These are phyloP conservation scores for Colletotrichum incanum DNA, from an alignment of 2,329 filamentous ascomycete species.

Conservation along the genomic window DNA sequence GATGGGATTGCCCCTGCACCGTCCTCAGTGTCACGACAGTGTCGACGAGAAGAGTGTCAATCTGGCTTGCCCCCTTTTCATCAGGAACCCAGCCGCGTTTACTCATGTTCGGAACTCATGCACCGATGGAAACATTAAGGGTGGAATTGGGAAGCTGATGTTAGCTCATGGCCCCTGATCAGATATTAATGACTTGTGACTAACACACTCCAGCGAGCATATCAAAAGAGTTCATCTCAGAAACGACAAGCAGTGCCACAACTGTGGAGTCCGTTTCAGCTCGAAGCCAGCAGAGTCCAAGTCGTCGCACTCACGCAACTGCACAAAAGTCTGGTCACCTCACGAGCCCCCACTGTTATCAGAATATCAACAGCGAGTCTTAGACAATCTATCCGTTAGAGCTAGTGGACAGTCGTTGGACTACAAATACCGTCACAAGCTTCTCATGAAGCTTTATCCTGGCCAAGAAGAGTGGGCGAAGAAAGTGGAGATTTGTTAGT, in stretches of 20 bases:
- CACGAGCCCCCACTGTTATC: slow-evolving; percentile 35
- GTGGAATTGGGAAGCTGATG: slow-evolving; percentile 41
- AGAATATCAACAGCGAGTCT: slow-evolving; percentile 33
- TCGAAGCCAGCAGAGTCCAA: slow-evolving; percentile 40
- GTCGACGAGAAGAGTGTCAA: slow-evolving; percentile 42
- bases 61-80: slow-evolving; percentile 39
- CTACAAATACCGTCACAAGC: slow-evolving; percentile 40
- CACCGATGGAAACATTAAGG: slow-evolving; percentile 41
- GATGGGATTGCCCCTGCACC: slow-evolving; percentile 33
- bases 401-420: slow-evolving; percentile 37
- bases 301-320: slow-evolving; percentile 36
- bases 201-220: slow-evolving; percentile 28
- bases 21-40: slow-evolving; percentile 22
- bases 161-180: slow-evolving; percentile 9
- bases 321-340: slow-evolving; percentile 33
- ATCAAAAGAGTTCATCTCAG: slow-evolving; percentile 41
- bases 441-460: slow-evolving; percentile 41
- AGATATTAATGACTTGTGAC: slow-evolving; percentile 9
- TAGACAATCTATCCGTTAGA: slow-evolving; percentile 37
- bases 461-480: slow-evolving; percentile 40
- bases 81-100: slow-evolving; percentile 35
- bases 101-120: slow-evolving; percentile 39
- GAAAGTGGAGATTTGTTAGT: slow-evolving; percentile 38
- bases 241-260: slow-evolving; percentile 40
- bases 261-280: slow-evolving; percentile 36